A percentile compares a stretch with the other conserved stretches of the same genome.
These are phyloP conservation scores for Scheffersomyces lignicola DNA, from an alignment of 1,139 yeast species.

Conservation along the genomic window DNA sequence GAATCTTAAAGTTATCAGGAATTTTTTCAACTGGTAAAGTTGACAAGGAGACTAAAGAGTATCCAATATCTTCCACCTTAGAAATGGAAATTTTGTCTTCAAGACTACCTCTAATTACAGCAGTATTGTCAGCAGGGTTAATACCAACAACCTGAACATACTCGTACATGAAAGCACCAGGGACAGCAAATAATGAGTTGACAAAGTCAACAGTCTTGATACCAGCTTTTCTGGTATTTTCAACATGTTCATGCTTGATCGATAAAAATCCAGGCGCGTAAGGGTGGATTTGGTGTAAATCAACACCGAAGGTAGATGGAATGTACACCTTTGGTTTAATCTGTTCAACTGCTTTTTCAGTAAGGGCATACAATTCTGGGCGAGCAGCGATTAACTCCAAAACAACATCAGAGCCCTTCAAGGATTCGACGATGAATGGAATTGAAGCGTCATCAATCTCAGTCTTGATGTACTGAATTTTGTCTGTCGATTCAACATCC, in stretches of 20 bases:
- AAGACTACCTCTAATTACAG: slow-evolving; percentile 44
- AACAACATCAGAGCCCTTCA: slow-evolving; percentile 52
- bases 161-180: slow-evolving; percentile 37
- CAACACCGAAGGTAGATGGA: slow-evolving; percentile 64
- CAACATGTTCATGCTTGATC: slow-evolving; percentile 40
- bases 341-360: slow-evolving; percentile 34
- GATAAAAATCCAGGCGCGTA: slow-evolving; percentile 35
- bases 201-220: slow-evolving; percentile 51
- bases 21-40: slow-evolving; percentile 34
- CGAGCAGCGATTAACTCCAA: slow-evolving; percentile 40
- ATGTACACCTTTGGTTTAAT: slow-evolving; percentile 54
- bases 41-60: slow-evolving; percentile 39
- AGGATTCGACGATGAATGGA: slow-evolving; percentile 27
- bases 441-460: slow-evolving; percentile 23
- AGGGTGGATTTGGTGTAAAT: slow-evolving; percentile 21
- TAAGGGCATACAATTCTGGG: slow-evolving; percentile 21
- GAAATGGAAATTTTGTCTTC: slow-evolving; percentile 30
- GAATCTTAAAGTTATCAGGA: slow-evolving; percentile 47
- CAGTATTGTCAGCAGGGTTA: slow-evolving; percentile 31
- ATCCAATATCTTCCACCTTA: slow-evolving; percentile 48
- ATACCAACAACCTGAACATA: slow-evolving; percentile 39
- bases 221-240: slow-evolving; percentile 41
- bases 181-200: slow-evolving; percentile 46
- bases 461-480: slow-evolving; percentile 40
- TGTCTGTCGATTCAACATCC: slow-evolving; percentile 31